Percentiles rank a stretch among this genome's conserved stretches.
These are phyloP conservation scores for Trypanosoma mega DNA, from an alignment of 208 protist genomes.

Conservation along the genomic window DNA sequence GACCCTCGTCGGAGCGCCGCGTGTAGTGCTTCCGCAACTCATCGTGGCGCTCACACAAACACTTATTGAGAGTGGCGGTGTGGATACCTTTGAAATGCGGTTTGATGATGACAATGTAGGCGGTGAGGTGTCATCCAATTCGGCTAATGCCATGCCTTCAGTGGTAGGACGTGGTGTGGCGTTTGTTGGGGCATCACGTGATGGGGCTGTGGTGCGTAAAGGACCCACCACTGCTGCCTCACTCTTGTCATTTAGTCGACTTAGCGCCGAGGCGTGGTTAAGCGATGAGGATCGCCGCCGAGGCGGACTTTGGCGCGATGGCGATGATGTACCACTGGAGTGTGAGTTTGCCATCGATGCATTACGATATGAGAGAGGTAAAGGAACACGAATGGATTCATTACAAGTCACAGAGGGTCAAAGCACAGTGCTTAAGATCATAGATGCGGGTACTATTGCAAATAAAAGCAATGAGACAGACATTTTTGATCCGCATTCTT, in stretches of 20 bases:
- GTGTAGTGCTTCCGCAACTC: slow-evolving; percentile 44
- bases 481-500: slow-evolving; percentile 2
- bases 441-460: neutral
- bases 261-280: slow-evolving; percentile 58
- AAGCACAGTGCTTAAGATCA: slow-evolving; percentile 12
- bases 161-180: slow-evolving; percentile 27
- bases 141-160: neutral
- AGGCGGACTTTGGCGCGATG: slow-evolving; percentile 23
- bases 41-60: slow-evolving; percentile 30
- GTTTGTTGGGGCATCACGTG: slow-evolving; percentile 28
- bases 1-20: slow-evolving; percentile 11
- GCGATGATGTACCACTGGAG: slow-evolving; percentile 14
- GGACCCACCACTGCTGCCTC: slow-evolving; percentile 26
- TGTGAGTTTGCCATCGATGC: slow-evolving; percentile 28
- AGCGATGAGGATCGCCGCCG: slow-evolving; percentile 34
- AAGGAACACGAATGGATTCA: too few species aligned
- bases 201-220: slow-evolving; percentile 14
- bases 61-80: slow-evolving; percentile 35
- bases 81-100: slow-evolving; percentile 30
- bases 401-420: neutral
- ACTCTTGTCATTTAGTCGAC: slow-evolving; percentile 53
- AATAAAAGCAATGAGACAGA: neutral
- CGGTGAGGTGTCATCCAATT: neutral
- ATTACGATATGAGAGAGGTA: slow-evolving; percentile 12
- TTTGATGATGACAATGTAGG: slow-evolving; percentile 14